These are phyloP conservation scores for Aciculoconidium aculeatum DNA, from an alignment of 805 yeast species.

Conservation along the genomic window DNA sequence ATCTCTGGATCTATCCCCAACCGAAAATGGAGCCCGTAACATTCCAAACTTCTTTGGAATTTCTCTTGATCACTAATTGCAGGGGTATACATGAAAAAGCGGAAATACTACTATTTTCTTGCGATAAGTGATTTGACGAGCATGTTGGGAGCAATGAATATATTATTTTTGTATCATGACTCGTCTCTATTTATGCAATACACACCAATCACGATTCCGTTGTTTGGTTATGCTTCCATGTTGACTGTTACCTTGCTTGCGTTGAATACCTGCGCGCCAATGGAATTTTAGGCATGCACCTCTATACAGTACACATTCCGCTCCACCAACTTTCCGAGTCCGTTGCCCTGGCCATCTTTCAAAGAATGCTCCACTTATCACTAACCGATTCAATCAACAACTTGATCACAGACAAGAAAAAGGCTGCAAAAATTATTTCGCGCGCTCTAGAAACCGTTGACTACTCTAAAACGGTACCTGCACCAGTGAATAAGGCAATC, in stretches of 20 bases:
- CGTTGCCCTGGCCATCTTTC: conserved; percentile 61
- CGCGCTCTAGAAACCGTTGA: conserved; percentile 55
- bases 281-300: conserved; percentile 71
- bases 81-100: conserved; percentile 62
- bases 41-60: conserved; percentile 67
- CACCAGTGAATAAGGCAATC: too few relatives aligned
- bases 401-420: conserved; percentile 22
- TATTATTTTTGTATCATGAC: conserved; percentile 25
- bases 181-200: conserved; percentile 35
- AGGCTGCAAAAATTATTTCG: conserved; percentile 40
- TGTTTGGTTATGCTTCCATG: conserved; percentile 61
- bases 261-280: conserved; percentile 68
- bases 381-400: conserved; percentile 11
- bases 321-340: conserved; percentile 80
- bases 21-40: conserved; percentile 52
- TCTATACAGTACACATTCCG: conserved; percentile 87
- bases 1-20: conserved; percentile 46
- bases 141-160: conserved; percentile 40
- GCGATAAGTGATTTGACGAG: conserved; percentile 37
- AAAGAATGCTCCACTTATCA: conserved; percentile 33
- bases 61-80: conserved; percentile 56
- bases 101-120: conserved; percentile 51
- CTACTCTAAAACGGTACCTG: too few relatives aligned
- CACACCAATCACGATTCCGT: conserved; percentile 44
- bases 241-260: conserved; percentile 70